Evolutionary conservation across 345 rosid species (phyloP), one percentile per base, ranked within the genome.

Genomic region (Geranium brycei): DNA sequence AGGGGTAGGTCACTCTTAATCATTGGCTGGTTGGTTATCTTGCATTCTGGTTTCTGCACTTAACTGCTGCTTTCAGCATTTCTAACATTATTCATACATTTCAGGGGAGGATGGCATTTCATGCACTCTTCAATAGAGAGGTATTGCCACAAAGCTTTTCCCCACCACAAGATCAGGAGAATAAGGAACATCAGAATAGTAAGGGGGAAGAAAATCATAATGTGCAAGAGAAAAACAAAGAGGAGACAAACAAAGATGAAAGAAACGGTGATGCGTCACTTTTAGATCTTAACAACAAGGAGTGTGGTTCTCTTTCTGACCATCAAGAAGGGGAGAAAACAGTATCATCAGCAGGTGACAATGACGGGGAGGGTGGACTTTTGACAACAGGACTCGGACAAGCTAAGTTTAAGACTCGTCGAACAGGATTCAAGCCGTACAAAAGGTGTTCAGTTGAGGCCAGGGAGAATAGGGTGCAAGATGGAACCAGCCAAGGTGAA

Each of bases 41-140:
- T 23, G 1, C 28, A 23, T 23, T 23, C 32, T 35, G 55, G 53
- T 65, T 31, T 63, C n/a, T 59, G 58, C 28, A 31, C 35, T 51
- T 47, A 23, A 47, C 11, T 47, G 53, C 7, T 47, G 12, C 19
- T 57, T 38, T 65, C 57, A 64, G 38, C 38, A 32, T 5, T 18
- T 47, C 57, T 59, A 28, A 60, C 51, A 61, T 62, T 61, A 57
- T 11, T 35, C 19, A 3, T 59, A n/a, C 68, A 18, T 58, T 53
- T 66, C 77, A 92, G 96, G 98, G 98, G n/a, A 81, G 96, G 67
- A 64, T 92, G 73, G 96, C 98, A 30, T 92, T 92, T 68, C 88
- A 62, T 78, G 96, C 96, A 38, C 89, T 92, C 68, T 92, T 92
- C 81, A 78, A 92, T 16, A 80, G 96, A 70, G 81, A 84, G 78